A percentile compares a stretch with the other conserved stretches of the same genome.
Conservation (phyloP, 2,329 filamentous ascomycete species). For the Alternaria sp. region DNA sequence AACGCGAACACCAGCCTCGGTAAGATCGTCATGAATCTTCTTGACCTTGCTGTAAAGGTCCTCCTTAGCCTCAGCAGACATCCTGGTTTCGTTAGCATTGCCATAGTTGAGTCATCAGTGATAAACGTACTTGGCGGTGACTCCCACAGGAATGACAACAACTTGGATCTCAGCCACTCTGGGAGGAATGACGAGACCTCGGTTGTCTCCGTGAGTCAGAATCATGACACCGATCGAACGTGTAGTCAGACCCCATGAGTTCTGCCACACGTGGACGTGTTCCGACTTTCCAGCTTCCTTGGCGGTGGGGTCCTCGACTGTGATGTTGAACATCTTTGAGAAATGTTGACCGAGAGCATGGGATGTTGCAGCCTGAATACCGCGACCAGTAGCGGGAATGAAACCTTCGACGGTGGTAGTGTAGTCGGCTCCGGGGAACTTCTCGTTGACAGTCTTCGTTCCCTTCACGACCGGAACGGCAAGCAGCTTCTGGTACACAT, state of each 20-base stretch:
- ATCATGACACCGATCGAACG: conserved; percentile 99
- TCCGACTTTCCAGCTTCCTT: conserved; percentile 66
- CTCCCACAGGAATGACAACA: conserved; percentile 88
- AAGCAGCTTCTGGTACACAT: conserved; percentile 90
- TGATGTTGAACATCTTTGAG: conserved; percentile 99
- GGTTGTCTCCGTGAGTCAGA: conserved; percentile 96
- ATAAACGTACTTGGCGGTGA: conserved; percentile 78
- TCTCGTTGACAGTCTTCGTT: conserved; percentile 95
- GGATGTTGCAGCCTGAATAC: conserved; percentile 94
- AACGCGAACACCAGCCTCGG: conserved; percentile 75
- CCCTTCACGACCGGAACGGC: conserved; percentile 95
- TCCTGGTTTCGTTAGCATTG: conserved; percentile 27
- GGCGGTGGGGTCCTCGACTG: conserved; percentile 84
- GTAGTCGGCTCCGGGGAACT: conserved; percentile 95
- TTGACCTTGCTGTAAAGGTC: conserved; percentile 79
- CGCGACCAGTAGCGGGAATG: conserved; percentile 92
- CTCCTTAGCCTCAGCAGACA: conserved; percentile 73
- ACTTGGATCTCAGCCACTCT: conserved; percentile 85
- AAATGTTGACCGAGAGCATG: conserved; percentile 98
- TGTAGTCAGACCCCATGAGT: conserved; percentile 98
- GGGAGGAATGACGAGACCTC: conserved; percentile 91
- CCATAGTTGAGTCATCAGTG: neutral
- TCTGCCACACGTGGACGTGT: conserved; percentile 93
- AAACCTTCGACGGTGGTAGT: conserved; percentile 97
- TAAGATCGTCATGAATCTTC: conserved; percentile 71